A percentile compares a stretch with the other conserved stretches of the same genome.
These are phyloP conservation scores for Diaporthe sp. DNA, from an alignment of 2,329 filamentous ascomycete species.

Conservation along the genomic window DNA sequence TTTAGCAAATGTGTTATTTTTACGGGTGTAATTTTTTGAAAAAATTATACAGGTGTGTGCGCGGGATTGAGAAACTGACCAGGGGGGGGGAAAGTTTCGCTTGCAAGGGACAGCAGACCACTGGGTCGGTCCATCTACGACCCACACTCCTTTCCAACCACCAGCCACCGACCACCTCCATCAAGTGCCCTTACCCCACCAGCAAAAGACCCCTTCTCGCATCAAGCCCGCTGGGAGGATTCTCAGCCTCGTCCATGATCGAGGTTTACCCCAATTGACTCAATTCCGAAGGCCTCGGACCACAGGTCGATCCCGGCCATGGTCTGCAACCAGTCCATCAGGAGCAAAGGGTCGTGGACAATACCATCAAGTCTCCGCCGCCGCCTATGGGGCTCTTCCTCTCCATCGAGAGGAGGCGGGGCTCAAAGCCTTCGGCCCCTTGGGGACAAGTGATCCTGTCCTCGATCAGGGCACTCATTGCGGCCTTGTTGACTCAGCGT, in stretches of 20 bases:
- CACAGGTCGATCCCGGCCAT: slow-evolving; percentile 5
- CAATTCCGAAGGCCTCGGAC: slow-evolving; percentile 18
- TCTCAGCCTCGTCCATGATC: slow-evolving; percentile 17
- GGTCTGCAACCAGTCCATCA: neutral
- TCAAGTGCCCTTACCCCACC: neutral
- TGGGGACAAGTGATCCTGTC: neutral
- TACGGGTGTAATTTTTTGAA: no score
- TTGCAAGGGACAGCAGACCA: no score
- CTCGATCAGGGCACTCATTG: neutral
- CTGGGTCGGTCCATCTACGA: slow-evolving; percentile 7
- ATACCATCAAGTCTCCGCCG: slow-evolving; percentile 1
- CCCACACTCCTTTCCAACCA: neutral
- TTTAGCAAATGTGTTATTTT: no score
- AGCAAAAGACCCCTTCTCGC: neutral
- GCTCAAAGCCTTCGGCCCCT: neutral
- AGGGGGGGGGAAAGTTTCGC: no score
- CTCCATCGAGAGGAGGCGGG: neutral
- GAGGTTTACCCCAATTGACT: slow-evolving; percentile 11
- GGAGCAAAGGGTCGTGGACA: neutral
- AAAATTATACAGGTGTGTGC: no score
- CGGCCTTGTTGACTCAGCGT: neutral
- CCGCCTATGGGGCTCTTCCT: neutral
- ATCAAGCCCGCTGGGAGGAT: neutral
- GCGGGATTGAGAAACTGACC: no score
- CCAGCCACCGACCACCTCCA: neutral